Evolutionary conservation across 23 red algal species (phyloP).

Genomic region (Gracilaria gracilis): DNA sequence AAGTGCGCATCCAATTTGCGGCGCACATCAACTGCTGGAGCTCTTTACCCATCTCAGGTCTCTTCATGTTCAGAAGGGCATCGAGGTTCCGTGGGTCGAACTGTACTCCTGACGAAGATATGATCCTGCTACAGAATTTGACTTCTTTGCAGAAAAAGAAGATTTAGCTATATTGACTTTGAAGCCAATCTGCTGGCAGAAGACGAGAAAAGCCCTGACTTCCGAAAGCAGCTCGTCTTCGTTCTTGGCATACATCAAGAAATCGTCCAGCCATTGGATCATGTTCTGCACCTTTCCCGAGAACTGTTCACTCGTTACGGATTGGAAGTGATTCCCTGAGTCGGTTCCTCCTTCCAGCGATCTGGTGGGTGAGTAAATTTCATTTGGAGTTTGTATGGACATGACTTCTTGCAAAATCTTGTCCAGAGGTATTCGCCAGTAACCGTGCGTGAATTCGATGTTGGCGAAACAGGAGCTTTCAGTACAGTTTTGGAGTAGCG

Average conservation of each 20-base stretch:
- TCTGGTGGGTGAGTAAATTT: conserved; percentile 36
- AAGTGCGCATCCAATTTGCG: conserved; percentile 58
- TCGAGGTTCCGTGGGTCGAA: conserved; percentile 18
- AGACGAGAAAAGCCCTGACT: background rate
- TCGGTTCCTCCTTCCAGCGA: conserved; percentile 16
- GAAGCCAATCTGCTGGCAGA: conserved; percentile 13
- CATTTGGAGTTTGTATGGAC: conserved; percentile 29
- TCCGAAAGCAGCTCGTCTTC: conserved; percentile 1
- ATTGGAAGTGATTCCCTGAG: conserved; percentile 57
- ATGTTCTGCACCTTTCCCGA: background rate
- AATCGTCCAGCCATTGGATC: conserved; percentile 57
- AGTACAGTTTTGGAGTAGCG: conserved; percentile 3
- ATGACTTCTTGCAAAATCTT: conserved; percentile 21
- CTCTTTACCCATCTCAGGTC: background rate
- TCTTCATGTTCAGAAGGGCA: conserved; percentile 2
- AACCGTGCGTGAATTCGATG: conserved; percentile 32
- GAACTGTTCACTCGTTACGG: background rate
- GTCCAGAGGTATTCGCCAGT: conserved; percentile 62
- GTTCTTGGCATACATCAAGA: conserved; percentile 26
- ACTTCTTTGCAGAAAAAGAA: conserved; percentile 5
- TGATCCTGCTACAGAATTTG: conserved; percentile 40
- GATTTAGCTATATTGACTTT: conserved; percentile 30
- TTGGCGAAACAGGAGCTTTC: conserved; percentile 36
- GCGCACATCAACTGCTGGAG: conserved; percentile 62
- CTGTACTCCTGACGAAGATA: background rate